Base-by-base conservation (phyloP, 257 asterid species). In the Penstemon eatonii region DNA sequence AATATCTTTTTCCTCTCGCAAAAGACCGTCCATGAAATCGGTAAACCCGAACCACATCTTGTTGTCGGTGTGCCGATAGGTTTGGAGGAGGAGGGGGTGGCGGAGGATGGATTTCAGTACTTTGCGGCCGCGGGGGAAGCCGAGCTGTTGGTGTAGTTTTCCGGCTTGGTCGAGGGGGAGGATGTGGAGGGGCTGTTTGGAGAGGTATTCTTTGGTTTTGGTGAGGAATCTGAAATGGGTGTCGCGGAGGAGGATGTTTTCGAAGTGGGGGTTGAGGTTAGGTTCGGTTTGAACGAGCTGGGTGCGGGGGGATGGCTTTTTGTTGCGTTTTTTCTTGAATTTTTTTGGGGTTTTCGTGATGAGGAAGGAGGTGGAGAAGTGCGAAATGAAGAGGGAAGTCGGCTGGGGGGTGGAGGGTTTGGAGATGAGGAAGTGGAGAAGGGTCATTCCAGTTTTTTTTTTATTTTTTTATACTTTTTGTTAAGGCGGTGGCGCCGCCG, bases 41-140 rank as follows among this genome's bases (percentile, higher is more conserved):
- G 86, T 93, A 60, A 90, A 93, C 6, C 99, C 99, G 7, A 90
- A 12, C 99, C 96, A 93, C 78, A 85, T 78, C 67, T 90, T 93
- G 60, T 77, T 68, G 80, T 93, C 96, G 12, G 75, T 33, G 66
- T 90, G 95, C 63, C 96, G 85, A 70, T 93, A 90, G 68, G 80
- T 87, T 6, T 89, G 82, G 68, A 87, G 82, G 6, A 93, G 59
- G 38, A 73, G 69, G 25, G 99, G 97, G 82, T 93, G 99, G 47
- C 80, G 86, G 53, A 79, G 87, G 60, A 90, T 75, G 60, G 84
- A 93, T 66, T 81, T 81, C 7, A 74, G 65, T 11, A 87, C 88
- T 25, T 88, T 93, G 4, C 95, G 82, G 56, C 96, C 95, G 66
- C 99, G 99, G 58, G 96, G 95, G 63, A 93, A 90, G 47, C 97